Conservation (phyloP, 441 rosid genomes). For the Dalechampia spathulata region DNA sequence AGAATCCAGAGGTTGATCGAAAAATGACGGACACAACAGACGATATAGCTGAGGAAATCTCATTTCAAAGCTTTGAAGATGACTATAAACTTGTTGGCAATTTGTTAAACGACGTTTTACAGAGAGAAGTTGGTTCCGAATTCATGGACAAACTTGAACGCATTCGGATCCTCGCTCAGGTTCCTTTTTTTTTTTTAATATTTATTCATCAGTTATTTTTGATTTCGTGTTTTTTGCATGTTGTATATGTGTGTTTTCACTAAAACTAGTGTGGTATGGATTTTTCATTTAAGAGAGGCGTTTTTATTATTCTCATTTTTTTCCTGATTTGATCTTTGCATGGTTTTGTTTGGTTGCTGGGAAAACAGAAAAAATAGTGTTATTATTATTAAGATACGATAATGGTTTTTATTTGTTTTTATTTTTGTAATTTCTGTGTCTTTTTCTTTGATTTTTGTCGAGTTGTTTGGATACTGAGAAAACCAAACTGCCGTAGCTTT, state of each 20-base stretch:
- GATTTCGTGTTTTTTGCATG: background rate
- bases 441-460: background rate
- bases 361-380: conserved; percentile 8
- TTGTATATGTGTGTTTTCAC: too few species aligned
- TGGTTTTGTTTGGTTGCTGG: conserved; percentile 21
- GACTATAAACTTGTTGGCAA: conserved; percentile 87
- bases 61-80: conserved; percentile 91
- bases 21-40: conserved; percentile 96
- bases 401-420: background rate
- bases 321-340: conserved; percentile 1
- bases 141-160: conserved; percentile 82
- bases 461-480: conserved; percentile 11
- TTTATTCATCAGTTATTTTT: background rate
- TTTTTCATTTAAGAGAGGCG: too few species aligned
- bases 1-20: too few species aligned
- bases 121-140: conserved; percentile 59
- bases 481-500: background rate
- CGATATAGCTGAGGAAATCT: conserved; percentile 91
- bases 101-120: conserved; percentile 83
- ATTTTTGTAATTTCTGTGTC: background rate
- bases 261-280: too few species aligned
- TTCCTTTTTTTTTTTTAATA: conserved; percentile 6
- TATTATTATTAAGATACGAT: conserved; percentile 1
- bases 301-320: too few species aligned
- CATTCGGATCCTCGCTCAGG: conserved; percentile 82